Base-by-base conservation (phyloP, 2,329 filamentous ascomycete species). In the Penicillium decumbens region DNA sequence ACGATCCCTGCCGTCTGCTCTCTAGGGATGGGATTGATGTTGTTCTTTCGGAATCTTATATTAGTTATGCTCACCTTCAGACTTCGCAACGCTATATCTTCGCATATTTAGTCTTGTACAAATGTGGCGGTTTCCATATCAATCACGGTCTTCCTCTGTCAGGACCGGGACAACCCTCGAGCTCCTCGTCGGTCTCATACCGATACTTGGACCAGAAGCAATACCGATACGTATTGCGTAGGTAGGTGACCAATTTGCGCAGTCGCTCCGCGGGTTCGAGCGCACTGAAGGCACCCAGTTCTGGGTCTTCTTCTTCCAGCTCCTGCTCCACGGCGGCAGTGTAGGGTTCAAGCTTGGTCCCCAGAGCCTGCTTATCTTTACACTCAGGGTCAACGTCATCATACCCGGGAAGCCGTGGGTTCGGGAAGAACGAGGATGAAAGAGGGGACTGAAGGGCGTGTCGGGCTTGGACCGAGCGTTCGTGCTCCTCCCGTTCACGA, bases 131-230 rank as follows among this genome's bases (percentile, higher is more conserved):
- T 18, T 2, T 18, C 15, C 15, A 33, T 81, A 66, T 18, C 15
- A 84, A 59, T 82, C 82, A 65, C 85, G 82, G 61, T 96, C 91
- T 63, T 95, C 90, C 70, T 96, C 93, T 0, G 83, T 87, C 30
- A 85, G 48, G 0, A 18, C 93, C 93, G 0, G 93, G 92, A 75
- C 93, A 98, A 0, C 88, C 91, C 10, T 93, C 89, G 85, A 96
- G 84, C 63, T 89, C 83, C 0, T 60, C 58, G n/a, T 59, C 58
- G 1, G 67, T 66, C 27, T 83, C 80, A 67, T 96, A 98, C 45
- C 76, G 76, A 69, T 80, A 87, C 68, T 96, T 97, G 72, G 93
- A 98, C 88, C 91, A 98, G 67, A 96, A 95, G 73, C 93, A 98
- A 67, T 98, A 98, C 39, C 77, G 72, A 63, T 89, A 82, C 63